Conservation (phyloP, 2,329 filamentous ascomycete species). For the Elsinoe ampelina region DNA sequence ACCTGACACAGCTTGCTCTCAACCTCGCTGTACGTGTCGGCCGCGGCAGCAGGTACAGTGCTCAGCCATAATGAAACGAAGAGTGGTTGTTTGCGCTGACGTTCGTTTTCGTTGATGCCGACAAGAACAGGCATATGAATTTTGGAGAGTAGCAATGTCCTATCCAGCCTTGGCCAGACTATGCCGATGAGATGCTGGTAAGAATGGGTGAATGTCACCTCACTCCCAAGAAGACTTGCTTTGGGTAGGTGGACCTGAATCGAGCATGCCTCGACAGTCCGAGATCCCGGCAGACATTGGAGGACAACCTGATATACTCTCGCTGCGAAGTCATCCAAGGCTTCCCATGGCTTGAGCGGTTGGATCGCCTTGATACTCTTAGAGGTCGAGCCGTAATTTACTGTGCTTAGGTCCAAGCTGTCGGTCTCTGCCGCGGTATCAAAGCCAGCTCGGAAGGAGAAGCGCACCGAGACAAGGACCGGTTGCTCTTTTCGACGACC, state of each 20-base stretch:
- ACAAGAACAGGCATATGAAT: constrained; percentile 59
- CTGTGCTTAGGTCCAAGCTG: constrained; percentile 56
- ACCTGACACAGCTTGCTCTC: constrained; percentile 57
- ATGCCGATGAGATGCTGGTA: constrained; percentile 20
- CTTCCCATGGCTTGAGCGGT: constrained; percentile 10
- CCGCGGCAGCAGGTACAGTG: constrained; percentile 29
- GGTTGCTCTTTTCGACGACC: constrained; percentile 56
- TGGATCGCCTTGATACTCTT: constrained; percentile 44
- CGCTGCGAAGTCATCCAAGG: constrained; percentile 10
- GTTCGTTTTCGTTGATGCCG: constrained; percentile 64
- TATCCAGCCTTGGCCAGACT: constrained; percentile 6
- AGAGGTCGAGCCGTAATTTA: constrained; percentile 64
- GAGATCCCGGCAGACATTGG: constrained; percentile 8
- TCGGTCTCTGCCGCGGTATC: constrained; percentile 50
- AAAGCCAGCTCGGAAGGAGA: constrained; percentile 50
- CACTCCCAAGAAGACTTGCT: constrained; percentile 56
- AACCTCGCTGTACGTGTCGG: constrained; percentile 46
- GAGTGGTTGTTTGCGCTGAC: constrained; percentile 55
- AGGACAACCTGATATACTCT: constrained; percentile 13
- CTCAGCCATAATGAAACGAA: constrained; percentile 56
- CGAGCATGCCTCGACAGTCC: constrained; percentile 11
- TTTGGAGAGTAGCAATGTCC: constrained; percentile 43
- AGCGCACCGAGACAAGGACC: constrained; percentile 49
- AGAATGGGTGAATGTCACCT: constrained; percentile 42
- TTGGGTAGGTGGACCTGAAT: constrained; percentile 51